A percentile compares a stretch with the other conserved stretches of the same genome.
Conservation (phyloP, 1,139 yeast genomes). For the Yamadazyma blattariae region DNA sequence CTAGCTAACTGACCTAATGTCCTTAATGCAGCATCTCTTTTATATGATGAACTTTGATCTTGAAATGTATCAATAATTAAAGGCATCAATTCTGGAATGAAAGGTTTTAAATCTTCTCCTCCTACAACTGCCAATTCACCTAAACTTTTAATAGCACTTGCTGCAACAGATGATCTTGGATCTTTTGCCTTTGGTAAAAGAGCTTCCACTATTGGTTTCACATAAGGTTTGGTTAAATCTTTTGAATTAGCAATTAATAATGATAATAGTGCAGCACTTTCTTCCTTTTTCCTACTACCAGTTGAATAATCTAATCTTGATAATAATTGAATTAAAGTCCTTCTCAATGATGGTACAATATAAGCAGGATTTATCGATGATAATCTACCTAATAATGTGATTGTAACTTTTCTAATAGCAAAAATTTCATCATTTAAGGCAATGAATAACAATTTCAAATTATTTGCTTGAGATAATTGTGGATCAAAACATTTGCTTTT, state of each 20-base stretch:
- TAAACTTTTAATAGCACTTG: conserved; percentile 82
- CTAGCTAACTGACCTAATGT: conserved; percentile 87
- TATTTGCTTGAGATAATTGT: conserved; percentile 90
- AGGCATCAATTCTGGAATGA: conserved; percentile 79
- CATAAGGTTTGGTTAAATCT: conserved; percentile 82
- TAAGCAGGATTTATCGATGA: conserved; percentile 91
- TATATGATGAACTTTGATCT: conserved; percentile 83
- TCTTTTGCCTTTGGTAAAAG: conserved; percentile 76
- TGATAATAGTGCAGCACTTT: conserved; percentile 74
- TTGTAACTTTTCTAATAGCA: conserved; percentile 76
- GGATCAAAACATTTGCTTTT: conserved; percentile 76
- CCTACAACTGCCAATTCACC: conserved; percentile 90
- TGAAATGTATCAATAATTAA: conserved; percentile 82
- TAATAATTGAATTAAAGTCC: conserved; percentile 77
- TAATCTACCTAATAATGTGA: conserved; percentile 76
- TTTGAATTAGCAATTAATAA: conserved; percentile 74
- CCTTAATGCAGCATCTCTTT: conserved; percentile 85
- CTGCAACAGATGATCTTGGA: conserved; percentile 72
- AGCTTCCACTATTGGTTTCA: conserved; percentile 84
- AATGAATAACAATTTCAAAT: conserved; percentile 78
- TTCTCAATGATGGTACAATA: conserved; percentile 88
- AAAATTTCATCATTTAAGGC: conserved; percentile 91
- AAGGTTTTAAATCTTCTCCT: conserved; percentile 78
- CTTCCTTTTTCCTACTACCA: conserved; percentile 78
- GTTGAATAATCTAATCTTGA: conserved; percentile 83